Evolutionary conservation across 768 basidiomycete species (phyloP), one percentile per base, ranked within the genome.

Genomic region (Russula sp.): DNA sequence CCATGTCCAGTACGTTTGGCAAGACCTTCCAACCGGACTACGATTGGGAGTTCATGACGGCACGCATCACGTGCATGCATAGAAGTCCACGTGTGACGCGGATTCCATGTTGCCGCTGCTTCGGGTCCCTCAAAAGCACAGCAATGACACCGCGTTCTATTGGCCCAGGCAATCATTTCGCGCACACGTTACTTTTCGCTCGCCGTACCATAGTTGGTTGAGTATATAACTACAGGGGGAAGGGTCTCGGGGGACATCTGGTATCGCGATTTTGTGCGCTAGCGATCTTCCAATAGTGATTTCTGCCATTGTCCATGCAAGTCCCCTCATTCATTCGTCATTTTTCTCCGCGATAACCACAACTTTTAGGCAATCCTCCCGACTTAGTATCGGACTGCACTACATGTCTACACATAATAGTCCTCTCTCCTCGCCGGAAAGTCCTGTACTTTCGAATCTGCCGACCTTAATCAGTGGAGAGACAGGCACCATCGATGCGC

Each of bases 1-100:
- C 49, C 13, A 57, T 57, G 39, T 56, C 64, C 37, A 61, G 57
- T 31, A 59, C 32, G 18, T 68, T 61, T n/a, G 62, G 65, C 47
- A 61, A 50, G 53, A 57, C 68, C 20, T 59, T 55, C 16, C 40
- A 69, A 11, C 68, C 69, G 9, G 49, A 63, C 40, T 67, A 63
- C 39, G 66, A 67, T 52, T 70, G 69, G 66, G 54, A 51, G 16
- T 69, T 67, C 50, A 54, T 55, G 59, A 69, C 68, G 5, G 68
- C 61, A 37, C 6, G 62, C 11, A 20, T 20, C 11, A 11, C 18
- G 7, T 22, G 7, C 37, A 20, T 13, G 14, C 45, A 39, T 39
- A 10, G n/a, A 62, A 8, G 14, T 20, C 16, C 6, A 14, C n/a
- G 18, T 10, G 3, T 32, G n/a, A 32, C 34, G 3, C 35, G 20